Evolutionary conservation across 306 rosid genomes (phyloP).

Genomic region (Crotalaria pallida): DNA sequence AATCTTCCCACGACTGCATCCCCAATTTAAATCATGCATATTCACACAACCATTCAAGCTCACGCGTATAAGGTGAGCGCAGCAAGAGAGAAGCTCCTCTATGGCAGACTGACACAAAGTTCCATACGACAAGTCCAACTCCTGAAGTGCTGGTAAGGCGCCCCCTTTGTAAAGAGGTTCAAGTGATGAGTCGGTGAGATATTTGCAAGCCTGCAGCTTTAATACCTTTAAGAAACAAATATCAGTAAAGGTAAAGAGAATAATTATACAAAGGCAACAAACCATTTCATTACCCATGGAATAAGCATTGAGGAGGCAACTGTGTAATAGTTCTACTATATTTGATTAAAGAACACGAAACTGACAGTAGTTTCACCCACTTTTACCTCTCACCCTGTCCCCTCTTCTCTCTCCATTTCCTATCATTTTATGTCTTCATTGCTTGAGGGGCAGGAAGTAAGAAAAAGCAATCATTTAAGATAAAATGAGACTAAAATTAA

Average conservation of each 20-base stretch:
- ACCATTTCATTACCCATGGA: background rate
- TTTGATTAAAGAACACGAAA: background rate
- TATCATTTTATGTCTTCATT: background rate
- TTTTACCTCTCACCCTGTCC: background rate
- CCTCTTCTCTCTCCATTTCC: background rate
- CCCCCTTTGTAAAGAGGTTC: conserved; percentile 94
- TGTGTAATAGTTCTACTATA: background rate
- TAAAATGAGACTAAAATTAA: background rate
- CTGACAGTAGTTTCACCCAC: background rate
- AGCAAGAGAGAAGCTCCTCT: conserved; percentile 94
- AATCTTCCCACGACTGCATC: conserved; percentile 32
- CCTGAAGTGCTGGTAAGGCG: conserved; percentile 90
- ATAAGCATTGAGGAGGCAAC: background rate
- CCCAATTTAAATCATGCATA: conserved; percentile 98
- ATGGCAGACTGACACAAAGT: conserved; percentile 88
- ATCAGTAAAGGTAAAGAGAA: background rate
- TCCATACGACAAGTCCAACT: conserved; percentile 91
- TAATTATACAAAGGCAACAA: background rate
- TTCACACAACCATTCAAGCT: conserved; percentile 96
- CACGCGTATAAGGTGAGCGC: conserved; percentile 84
- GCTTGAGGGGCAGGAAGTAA: background rate
- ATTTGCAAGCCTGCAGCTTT: conserved; percentile 95
- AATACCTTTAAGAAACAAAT: conserved; percentile 58
- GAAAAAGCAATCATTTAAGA: background rate
- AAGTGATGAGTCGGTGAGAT: conserved; percentile 70